phyloP scores from a whole-genome alignment of 2,329 filamentous ascomycete species.

The Cladosporium velox region DNA sequence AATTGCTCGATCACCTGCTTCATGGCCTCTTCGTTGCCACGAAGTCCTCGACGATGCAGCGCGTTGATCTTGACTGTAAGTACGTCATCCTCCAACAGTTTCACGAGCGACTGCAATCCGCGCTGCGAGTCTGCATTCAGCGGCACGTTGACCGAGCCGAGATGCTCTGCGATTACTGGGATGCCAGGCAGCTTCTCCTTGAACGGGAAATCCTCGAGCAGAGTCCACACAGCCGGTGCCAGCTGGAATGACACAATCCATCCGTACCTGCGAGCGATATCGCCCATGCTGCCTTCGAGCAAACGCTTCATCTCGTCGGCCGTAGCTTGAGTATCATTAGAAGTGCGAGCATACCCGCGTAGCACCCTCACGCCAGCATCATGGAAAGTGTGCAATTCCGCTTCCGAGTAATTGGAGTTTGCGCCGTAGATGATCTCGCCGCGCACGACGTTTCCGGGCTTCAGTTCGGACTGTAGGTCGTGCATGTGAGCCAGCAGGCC shows the following conservation, averaged over 20 bases:
- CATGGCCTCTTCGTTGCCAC: not conserved
- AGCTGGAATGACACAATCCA: slow-evolving; percentile 2
- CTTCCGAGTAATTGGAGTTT: not conserved
- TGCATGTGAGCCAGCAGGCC: slow-evolving; percentile 2
- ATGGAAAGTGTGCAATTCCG: not conserved
- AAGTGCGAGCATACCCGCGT: not conserved
- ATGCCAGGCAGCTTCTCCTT: not conserved
- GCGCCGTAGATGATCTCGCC: slow-evolving; percentile 11
- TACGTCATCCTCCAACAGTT: not conserved
- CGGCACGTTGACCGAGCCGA: slow-evolving; percentile 4
- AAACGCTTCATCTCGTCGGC: slow-evolving; percentile 2
- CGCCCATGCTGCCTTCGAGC: slow-evolving; percentile 2
- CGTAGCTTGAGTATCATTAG: not conserved
- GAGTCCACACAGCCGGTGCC: not conserved
- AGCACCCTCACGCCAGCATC: not conserved
- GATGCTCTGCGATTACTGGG: slow-evolving; percentile 4
- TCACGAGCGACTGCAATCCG: not conserved
- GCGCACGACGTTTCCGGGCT: not conserved
- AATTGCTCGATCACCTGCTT: not conserved
- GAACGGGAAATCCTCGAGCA: slow-evolving; percentile 2
- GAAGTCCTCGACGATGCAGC: not conserved
- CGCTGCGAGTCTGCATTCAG: not conserved
- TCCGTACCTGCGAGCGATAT: not conserved
- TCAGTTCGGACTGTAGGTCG: not conserved
- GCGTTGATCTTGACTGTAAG: slow-evolving; percentile 11